These are phyloP conservation scores for Fraxinus latifolia DNA, from an alignment of 305 asterid species.

Conservation along the genomic window DNA sequence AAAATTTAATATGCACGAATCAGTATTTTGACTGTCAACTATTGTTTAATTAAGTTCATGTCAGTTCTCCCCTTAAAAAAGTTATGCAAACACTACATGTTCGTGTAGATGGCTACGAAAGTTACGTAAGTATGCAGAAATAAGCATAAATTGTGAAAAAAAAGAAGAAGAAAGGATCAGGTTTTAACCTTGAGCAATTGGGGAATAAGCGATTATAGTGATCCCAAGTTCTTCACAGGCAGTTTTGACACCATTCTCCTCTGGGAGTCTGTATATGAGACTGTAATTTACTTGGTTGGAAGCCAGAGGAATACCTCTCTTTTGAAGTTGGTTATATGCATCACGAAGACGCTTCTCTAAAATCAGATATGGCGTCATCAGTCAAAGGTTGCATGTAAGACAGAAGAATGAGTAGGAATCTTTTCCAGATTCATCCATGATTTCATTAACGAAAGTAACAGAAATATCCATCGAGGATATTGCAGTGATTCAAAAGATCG, in stretches of 20 bases:
- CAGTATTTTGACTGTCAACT: background rate
- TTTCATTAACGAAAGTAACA: background rate
- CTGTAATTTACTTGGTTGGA: constrained; percentile 97
- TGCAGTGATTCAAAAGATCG: background rate
- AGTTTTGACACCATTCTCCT: constrained; percentile 85
- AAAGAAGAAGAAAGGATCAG: background rate
- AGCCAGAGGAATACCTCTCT: constrained; percentile 86
- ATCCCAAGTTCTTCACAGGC: constrained; percentile 90
- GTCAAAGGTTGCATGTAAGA: constrained; percentile 3
- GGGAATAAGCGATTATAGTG: constrained; percentile 85
- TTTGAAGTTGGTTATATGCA: constrained; percentile 69
- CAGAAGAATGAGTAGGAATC: background rate
- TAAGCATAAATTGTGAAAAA: background rate
- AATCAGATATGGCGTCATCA: constrained; percentile 19
- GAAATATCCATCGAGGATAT: background rate
- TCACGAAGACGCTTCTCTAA: constrained; percentile 85
- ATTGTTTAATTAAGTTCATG: background rate
- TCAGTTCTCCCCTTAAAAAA: background rate
- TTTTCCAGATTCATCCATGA: background rate
- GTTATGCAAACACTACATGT: background rate
- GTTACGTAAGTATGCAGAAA: background rate
- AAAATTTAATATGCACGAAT: background rate
- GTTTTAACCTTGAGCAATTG: constrained; percentile 81
- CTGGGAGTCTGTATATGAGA: constrained; percentile 78
- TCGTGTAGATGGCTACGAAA: background rate